phyloP scores from a whole-genome alignment of 345 rosid genomes.

The Dovyalis caffra region DNA sequence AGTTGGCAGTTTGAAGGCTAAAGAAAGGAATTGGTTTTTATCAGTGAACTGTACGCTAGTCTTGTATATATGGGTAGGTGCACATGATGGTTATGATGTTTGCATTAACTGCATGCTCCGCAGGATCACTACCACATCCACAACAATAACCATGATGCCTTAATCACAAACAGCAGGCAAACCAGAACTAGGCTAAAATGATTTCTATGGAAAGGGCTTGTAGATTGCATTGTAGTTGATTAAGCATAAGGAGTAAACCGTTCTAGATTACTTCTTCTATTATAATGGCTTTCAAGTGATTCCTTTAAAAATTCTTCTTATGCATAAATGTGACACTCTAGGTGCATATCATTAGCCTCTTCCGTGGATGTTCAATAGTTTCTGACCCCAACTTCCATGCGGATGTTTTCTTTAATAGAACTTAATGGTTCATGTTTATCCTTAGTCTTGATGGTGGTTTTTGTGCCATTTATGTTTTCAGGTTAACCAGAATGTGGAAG shows the following conservation, averaged over 20 bases:
- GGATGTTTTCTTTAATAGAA: neutral
- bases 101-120: neutral
- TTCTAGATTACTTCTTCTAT: no score
- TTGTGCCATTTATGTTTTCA: conserved; percentile 28
- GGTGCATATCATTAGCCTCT: neutral
- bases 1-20: neutral
- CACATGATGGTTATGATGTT: neutral
- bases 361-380: neutral
- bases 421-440: conserved; percentile 1
- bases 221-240: neutral
- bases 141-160: neutral
- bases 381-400: neutral
- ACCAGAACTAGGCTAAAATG: neutral
- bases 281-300: no score
- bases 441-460: conserved; percentile 13
- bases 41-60: neutral
- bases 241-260: neutral
- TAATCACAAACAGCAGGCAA: neutral
- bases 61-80: neutral
- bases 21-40: neutral
- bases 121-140: neutral
- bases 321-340: no score
- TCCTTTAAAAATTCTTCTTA: no score
- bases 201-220: neutral
- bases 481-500: conserved; percentile 95